These are phyloP conservation scores for Begonia masoniana DNA, from an alignment of 306 rosid species.

Conservation along the genomic window DNA sequence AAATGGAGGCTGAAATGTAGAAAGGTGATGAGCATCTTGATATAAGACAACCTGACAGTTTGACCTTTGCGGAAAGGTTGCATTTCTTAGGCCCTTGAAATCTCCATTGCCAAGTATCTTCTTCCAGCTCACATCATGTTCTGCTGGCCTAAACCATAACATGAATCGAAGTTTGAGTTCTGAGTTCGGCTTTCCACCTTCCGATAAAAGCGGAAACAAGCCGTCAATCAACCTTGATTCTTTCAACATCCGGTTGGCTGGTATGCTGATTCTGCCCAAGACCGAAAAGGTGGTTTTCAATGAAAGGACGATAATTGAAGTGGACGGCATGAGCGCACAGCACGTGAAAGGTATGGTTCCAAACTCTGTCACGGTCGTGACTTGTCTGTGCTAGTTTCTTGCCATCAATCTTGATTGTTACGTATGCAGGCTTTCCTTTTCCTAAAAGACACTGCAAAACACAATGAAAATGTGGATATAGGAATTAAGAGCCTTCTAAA, in stretches of 20 bases:
- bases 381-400: slow-evolving; percentile 49
- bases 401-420: slow-evolving; percentile 50
- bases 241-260: slow-evolving; percentile 32
- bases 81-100: slow-evolving; percentile 51
- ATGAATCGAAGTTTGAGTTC: slow-evolving; percentile 55
- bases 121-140: slow-evolving; percentile 50
- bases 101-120: slow-evolving; percentile 37
- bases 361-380: slow-evolving; percentile 45
- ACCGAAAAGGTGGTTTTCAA: slow-evolving; percentile 48
- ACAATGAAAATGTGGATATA: no score
- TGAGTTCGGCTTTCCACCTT: slow-evolving; percentile 53
- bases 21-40: slow-evolving; percentile 85
- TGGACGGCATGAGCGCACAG: slow-evolving; percentile 58
- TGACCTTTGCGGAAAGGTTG: slow-evolving; percentile 68
- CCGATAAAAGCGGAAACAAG: slow-evolving; percentile 50
- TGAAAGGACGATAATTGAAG: slow-evolving; percentile 45
- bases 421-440: slow-evolving; percentile 57
- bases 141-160: slow-evolving; percentile 83
- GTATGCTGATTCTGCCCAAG: slow-evolving; percentile 61
- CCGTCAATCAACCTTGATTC: slow-evolving; percentile 60
- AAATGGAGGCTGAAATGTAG: slow-evolving; percentile 52
- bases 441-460: slow-evolving; percentile 41
- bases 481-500: no score
- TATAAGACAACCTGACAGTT: slow-evolving; percentile 72
- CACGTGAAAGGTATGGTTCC: slow-evolving; percentile 89